Evolutionary conservation across 345 rosid species (phyloP), one percentile per base, ranked within the genome.

Genomic region (Hibiscus mutabilis): DNA sequence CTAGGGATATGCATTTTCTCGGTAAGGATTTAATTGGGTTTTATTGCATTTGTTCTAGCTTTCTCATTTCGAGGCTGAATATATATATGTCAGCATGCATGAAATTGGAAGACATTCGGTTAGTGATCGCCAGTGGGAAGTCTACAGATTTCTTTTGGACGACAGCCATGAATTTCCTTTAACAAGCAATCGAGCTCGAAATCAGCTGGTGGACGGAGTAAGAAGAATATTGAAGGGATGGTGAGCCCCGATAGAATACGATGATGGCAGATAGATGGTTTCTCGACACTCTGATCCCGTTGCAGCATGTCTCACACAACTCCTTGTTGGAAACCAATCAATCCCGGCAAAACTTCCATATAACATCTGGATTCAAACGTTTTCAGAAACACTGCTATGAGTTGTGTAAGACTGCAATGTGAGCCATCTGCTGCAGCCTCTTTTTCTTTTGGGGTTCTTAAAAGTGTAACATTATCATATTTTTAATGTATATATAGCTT

Each of bases 1-100:
- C 82, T 88, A 1, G 87, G 86, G 73, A 79, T 88, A 69, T 86
- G 96, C 81, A 82, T 90, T 71, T 90, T 90, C 83, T 85, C 86
- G 27, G 93, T 87, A 72, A 80, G 83, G 83, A 59, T 55, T 59
- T 22, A 35, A 21, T 25, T 51, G 52, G 11, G 3, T 25, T n/a
- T 56, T 53, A 31, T 63, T 44, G 9, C 13, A 49, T 75, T 22
- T 2, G 15, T 21, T 55, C 21, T 55, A 21, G 60, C 60, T 21
- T 21, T 55, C 24, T 55, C 27, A 6, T 21, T 8, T 55, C 24
- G 8, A 14, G 16, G 53, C 12, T 53, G 58, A 56, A 3, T n/a
- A 19, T 75, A 27, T 60, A 11, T 74, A 27, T n/a, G 44, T 61
- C 6, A 3, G 33, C 22, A 21, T 70, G 35, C 16, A 4, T 64